These are phyloP conservation scores for Globisporangium recalcitrans DNA, from an alignment of 352 stramenopile genomes.

Conservation along the genomic window DNA sequence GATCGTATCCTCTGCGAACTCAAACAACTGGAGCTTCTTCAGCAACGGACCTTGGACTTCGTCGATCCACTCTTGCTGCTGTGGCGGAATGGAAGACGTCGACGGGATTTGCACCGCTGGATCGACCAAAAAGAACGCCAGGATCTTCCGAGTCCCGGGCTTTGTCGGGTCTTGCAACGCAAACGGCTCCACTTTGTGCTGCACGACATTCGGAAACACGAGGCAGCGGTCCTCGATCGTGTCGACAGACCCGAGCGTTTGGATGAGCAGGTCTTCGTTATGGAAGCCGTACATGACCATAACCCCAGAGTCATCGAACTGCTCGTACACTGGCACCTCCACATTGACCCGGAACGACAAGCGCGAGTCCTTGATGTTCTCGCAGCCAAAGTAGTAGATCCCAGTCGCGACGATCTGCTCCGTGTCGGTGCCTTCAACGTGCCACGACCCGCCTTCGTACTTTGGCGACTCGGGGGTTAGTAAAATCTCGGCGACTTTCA, in stretches of 20 bases:
- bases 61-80: slow-evolving; percentile 34
- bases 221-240: slow-evolving; percentile 26
- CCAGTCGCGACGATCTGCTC: slow-evolving; percentile 45
- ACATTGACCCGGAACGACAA: slow-evolving; percentile 33
- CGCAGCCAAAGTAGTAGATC: slow-evolving; percentile 44
- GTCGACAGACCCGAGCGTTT: slow-evolving; percentile 21
- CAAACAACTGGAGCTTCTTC: slow-evolving; percentile 13
- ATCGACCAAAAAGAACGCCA: slow-evolving; percentile 46
- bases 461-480: slow-evolving; percentile 33
- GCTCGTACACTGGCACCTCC: slow-evolving; percentile 24
- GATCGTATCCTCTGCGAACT: slow-evolving; percentile 15
- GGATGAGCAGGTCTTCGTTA: slow-evolving; percentile 19
- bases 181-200: slow-evolving; percentile 47
- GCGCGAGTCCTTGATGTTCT: slow-evolving; percentile 41
- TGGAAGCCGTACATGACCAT: slow-evolving; percentile 27
- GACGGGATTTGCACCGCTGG: slow-evolving; percentile 25
- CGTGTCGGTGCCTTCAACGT: slow-evolving; percentile 38
- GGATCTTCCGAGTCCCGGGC: slow-evolving; percentile 37
- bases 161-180: slow-evolving; percentile 27
- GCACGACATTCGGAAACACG: slow-evolving; percentile 35
- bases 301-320: slow-evolving; percentile 26
- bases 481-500: slow-evolving; percentile 46
- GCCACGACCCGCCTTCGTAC: slow-evolving; percentile 40
- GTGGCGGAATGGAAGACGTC: slow-evolving; percentile 30
- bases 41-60: slow-evolving; percentile 7